phyloP scores from a whole-genome alignment of 805 yeast genomes.

The Cyberlindnera petersonii region DNA sequence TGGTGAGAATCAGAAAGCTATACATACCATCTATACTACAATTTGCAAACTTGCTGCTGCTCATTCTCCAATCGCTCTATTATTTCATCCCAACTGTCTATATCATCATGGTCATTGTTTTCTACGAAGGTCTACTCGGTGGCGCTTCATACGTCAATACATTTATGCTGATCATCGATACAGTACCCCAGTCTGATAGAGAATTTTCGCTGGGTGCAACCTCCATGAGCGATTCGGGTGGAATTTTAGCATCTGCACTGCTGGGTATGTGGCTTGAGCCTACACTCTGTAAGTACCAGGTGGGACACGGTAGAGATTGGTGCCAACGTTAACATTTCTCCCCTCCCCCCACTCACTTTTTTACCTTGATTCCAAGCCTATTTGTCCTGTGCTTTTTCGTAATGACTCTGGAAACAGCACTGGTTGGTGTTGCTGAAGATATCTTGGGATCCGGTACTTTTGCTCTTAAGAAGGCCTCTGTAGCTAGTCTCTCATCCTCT shows the following conservation, averaged over 20 bases:
- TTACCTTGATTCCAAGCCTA: conserved; percentile 17
- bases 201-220: conserved; percentile 83
- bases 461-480: conserved; percentile 16
- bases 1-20: conserved; percentile 54
- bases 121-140: conserved; percentile 89
- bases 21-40: conserved; percentile 68
- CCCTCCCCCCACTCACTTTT: no score
- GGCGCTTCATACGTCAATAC: conserved; percentile 91
- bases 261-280: conserved; percentile 75
- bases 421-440: conserved; percentile 2
- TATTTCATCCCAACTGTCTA: conserved; percentile 57
- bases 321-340: conserved; percentile 50
- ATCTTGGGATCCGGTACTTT: neutral
- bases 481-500: conserved; percentile 24
- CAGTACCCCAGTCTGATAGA: conserved; percentile 45
- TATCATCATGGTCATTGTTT: conserved; percentile 55
- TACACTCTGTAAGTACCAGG: conserved; percentile 66
- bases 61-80: conserved; percentile 61
- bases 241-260: conserved; percentile 77
- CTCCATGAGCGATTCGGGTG: conserved; percentile 79
- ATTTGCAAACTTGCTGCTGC: conserved; percentile 52
- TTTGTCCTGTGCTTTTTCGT: conserved; percentile 18
- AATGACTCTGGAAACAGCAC: conserved; percentile 7
- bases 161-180: conserved; percentile 69
- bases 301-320: conserved; percentile 72